Base-by-base conservation (phyloP, 2,329 filamentous ascomycete genomes). In the Fusarium sp. region DNA sequence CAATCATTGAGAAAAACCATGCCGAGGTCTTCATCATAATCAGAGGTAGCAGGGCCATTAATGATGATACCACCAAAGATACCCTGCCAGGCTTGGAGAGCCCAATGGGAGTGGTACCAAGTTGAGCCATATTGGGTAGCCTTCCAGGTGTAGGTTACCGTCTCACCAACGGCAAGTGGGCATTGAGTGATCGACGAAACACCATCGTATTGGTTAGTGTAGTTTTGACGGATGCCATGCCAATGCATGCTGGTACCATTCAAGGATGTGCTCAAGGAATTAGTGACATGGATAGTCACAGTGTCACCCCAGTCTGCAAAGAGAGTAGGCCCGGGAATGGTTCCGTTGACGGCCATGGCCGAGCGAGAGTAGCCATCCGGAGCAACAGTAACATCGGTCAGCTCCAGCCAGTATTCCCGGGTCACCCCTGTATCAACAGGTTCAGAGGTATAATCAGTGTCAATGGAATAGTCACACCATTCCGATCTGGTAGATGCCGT, bases 1-100 rank as follows among this genome's bases (percentile, higher is more conserved):
- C 88, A 91, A 70, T 91, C 89, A 17, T 83, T 85, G 7, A 91
- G 73, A 26, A 89, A 81, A 2, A 91, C 70, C 13, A 83, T 78
- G 5, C 90, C 90, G 0, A 91, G 80, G 71, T 92, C 90, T 49
- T 85, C 82, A 62, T 92, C 89, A 69, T 90, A 91, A 70, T 88
- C 82, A 15, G 83, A 80, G 3, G 85, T 84, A 0, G 84, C 82
- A 0, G 89, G 89, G 0, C 89, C 89, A 55, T 90, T 83, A 69
- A 91, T 88, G 19, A 91, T 78, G 36, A 92, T 86, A 4, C 83
- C 84, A 0, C 90, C 90, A 28, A 87, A 80, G 1, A 91, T 77
- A 1, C 90, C 90, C 57, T 90, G 82, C 76, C 79, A 84, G 0
- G 79, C 76, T 60, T 84, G 81, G 0, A 82, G 72, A 5, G 80